Conservation (phyloP, 345 rosid species). For the Reutealis trisperma region DNA sequence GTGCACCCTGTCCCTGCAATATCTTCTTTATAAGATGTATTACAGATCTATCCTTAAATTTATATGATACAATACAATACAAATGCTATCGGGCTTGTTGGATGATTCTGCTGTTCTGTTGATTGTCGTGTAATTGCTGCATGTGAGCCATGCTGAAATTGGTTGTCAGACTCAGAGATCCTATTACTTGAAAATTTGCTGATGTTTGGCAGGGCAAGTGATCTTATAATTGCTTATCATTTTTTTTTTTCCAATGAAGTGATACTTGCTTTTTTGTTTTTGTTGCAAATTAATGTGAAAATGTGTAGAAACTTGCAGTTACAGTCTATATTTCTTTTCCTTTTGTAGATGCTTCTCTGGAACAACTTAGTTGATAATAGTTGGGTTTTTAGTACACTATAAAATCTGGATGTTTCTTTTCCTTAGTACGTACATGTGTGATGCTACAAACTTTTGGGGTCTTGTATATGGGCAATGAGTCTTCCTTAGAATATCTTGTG, state of each 20-base stretch:
- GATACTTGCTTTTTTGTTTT: background rate
- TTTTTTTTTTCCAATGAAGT: too few relatives aligned
- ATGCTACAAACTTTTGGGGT: slow-evolving; percentile 3
- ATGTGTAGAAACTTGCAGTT: background rate
- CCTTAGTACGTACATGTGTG: background rate
- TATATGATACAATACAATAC: background rate
- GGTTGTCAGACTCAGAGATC: too few relatives aligned
- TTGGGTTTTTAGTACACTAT: background rate
- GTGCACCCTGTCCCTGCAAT: background rate
- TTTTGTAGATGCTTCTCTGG: slow-evolving; percentile 20
- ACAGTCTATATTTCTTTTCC: background rate
- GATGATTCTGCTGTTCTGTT: background rate
- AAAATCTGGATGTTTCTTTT: slow-evolving; percentile 1
- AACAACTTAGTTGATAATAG: background rate
- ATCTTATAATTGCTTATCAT: background rate
- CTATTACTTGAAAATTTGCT: background rate
- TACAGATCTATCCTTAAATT: too few relatives aligned
- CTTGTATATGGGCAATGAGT: background rate
- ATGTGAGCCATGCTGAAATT: background rate
- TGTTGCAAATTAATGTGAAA: background rate
- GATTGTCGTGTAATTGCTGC: background rate
- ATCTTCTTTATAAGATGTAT: background rate
- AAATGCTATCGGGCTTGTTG: background rate
- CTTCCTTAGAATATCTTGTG: background rate
- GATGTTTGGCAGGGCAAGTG: background rate